Base-by-base conservation (phyloP, 2,329 filamentous ascomycete genomes). In the Tolypocladium ophioglossoides region DNA sequence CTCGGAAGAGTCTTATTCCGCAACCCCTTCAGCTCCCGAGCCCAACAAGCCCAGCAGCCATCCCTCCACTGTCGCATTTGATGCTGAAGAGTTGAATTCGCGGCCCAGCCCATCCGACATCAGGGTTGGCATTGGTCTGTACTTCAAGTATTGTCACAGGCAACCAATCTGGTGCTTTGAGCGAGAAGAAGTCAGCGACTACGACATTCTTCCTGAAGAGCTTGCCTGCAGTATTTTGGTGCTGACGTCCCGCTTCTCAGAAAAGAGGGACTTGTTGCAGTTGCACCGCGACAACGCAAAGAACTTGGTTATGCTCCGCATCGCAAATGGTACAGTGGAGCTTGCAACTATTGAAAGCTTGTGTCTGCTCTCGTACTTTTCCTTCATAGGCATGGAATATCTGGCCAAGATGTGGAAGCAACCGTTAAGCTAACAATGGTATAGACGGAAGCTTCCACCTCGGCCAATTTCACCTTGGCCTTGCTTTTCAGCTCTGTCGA, bases 301-400 rank as follows among this genome's bases (percentile, higher is more conserved):
- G 64, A 72, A 62, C 54, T 62, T 69, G 58, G 70, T 67, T 58
- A 78, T 78, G 75, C 68, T 77, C 6, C 73, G 75, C 22, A 73
- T 79, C 38, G 75, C 76, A 1, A 76, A 77, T 55, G 76, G 76
- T 2, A 72, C 73, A 0, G 76, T 79, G 2, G 72, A 74, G 51
- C 62, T 79, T 2, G 66, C 70, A 18, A 79, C 76, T 0, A 73
- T 79, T 3, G 75, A 79, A 57, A 77, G 75, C 57, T 58, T 79
- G 9, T 79, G 77, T 61, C 62, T 79, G 5, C 67, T 79, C 1
- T 72, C 75, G 0, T 78, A 76, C 48, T 75, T 74, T 3, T 73
- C 70, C 0, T 78, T 78, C 54, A 71, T 78, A 52, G 75, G 76
- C 75, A 71, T 38, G 62, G 14, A 20, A 20, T 22, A 4, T 4